Evolutionary conservation across 805 yeast species (phyloP).

Genomic region (Wickerhamiella azyma): DNA sequence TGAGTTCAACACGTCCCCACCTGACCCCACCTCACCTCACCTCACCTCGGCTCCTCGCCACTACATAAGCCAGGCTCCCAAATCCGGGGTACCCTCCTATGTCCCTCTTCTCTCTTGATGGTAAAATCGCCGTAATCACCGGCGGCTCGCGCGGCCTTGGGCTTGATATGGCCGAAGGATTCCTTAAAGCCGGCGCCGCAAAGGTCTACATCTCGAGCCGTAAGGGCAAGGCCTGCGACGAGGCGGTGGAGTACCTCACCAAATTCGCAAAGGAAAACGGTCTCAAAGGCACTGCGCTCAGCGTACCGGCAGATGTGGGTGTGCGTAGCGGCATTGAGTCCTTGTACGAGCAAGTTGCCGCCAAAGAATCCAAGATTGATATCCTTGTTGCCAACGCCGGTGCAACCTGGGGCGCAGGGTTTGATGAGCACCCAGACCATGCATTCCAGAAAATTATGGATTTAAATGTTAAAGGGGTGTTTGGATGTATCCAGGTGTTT

Average conservation of each 20-base stretch:
- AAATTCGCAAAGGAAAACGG: conserved; percentile 18
- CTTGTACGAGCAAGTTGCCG: conserved; percentile 31
- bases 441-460: conserved; percentile 51
- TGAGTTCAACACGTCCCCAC: too few relatives aligned
- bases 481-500: conserved; percentile 48
- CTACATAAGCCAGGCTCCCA: too few relatives aligned
- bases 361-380: conserved; percentile 35
- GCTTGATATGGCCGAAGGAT: conserved; percentile 49
- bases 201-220: conserved; percentile 52
- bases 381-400: conserved; percentile 68
- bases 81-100: not conserved
- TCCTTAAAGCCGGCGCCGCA: conserved; percentile 47
- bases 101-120: conserved; percentile 30
- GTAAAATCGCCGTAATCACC: conserved; percentile 52
- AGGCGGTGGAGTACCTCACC: conserved; percentile 31
- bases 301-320: conserved; percentile 47
- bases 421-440: conserved; percentile 44
- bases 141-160: conserved; percentile 74
- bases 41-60: not conserved
- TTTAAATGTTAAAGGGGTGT: conserved; percentile 56
- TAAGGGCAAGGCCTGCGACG: conserved; percentile 45
- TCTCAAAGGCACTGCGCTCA: conserved; percentile 26
- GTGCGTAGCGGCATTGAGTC: conserved; percentile 34
- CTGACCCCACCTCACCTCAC: not conserved
- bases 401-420: conserved; percentile 61